phyloP scores from a whole-genome alignment of 768 basidiomycete genomes.

The Cystobasidium tubakii region DNA sequence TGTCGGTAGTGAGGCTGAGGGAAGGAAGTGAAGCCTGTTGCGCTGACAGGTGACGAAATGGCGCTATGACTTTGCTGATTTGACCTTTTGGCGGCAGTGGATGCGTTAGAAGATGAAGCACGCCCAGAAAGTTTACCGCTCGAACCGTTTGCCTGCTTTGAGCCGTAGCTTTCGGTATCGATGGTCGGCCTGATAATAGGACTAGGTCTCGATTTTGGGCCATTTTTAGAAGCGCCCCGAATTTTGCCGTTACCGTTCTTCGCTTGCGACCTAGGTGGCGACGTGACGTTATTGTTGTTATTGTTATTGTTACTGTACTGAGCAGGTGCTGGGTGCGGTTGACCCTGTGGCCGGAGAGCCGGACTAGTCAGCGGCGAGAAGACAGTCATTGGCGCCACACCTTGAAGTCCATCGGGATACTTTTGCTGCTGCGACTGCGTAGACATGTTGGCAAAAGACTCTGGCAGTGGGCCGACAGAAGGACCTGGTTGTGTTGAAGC shows the following conservation, averaged over 20 bases:
- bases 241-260: conserved; percentile 9
- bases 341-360: conserved; percentile 41
- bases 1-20: conserved; percentile 5
- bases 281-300: no score
- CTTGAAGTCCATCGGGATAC: neutral
- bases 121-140: neutral
- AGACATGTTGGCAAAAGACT: conserved; percentile 29
- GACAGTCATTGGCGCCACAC: conserved; percentile 40
- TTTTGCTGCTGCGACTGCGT: conserved; percentile 2
- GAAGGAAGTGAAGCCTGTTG: neutral
- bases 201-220: conserved; percentile 35
- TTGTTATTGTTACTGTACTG: neutral
- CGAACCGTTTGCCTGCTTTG: neutral
- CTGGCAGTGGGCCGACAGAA: conserved; percentile 28
- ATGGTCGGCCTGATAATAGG: conserved; percentile 36
- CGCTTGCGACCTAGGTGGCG: neutral
- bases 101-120: neutral
- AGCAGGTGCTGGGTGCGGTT: neutral
- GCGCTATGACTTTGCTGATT: neutral
- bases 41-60: neutral
- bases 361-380: conserved; percentile 44
- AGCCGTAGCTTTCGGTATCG: neutral
- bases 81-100: neutral
- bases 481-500: conserved; percentile 38
- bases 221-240: conserved; percentile 34